Conservation (phyloP, 148 eudicot species). For the Vaccinium corymbosum region DNA sequence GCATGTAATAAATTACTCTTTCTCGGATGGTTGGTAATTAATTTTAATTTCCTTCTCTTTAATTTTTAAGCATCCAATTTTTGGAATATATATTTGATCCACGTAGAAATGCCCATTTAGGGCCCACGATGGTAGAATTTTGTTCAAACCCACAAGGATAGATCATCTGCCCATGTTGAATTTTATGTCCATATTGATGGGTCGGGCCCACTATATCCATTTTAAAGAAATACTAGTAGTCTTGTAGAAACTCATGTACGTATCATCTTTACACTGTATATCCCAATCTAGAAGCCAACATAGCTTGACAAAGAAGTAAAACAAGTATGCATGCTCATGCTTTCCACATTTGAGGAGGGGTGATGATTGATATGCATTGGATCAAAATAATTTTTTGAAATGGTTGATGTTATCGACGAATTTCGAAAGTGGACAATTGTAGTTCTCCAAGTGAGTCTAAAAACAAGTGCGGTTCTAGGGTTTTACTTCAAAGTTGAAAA, state of each 20-base stretch:
- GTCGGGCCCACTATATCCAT: neutral
- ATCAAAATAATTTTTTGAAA: too few species aligned
- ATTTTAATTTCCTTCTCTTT: neutral
- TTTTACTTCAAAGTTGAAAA: too few species aligned
- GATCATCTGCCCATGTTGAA: neutral
- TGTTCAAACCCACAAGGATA: neutral
- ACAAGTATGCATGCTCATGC: neutral
- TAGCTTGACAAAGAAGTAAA: neutral
- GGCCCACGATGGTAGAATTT: neutral
- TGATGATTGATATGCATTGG: too few species aligned
- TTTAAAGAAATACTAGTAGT: neutral
- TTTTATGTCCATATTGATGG: neutral
- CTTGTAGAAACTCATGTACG: neutral
- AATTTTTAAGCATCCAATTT: neutral
- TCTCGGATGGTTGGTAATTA: neutral
- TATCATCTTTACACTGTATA: neutral
- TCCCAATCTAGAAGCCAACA: neutral
- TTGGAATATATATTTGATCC: neutral
- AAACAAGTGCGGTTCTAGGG: too few species aligned
- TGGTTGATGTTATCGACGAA: too few species aligned
- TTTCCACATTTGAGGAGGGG: neutral
- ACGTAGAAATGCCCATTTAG: neutral
- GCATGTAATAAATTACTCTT: neutral
- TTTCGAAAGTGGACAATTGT: too few species aligned
- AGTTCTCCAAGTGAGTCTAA: too few species aligned